phyloP scores from a whole-genome alignment of 371 early-diverging fungal genomes.

The Mortierella sp. region DNA sequence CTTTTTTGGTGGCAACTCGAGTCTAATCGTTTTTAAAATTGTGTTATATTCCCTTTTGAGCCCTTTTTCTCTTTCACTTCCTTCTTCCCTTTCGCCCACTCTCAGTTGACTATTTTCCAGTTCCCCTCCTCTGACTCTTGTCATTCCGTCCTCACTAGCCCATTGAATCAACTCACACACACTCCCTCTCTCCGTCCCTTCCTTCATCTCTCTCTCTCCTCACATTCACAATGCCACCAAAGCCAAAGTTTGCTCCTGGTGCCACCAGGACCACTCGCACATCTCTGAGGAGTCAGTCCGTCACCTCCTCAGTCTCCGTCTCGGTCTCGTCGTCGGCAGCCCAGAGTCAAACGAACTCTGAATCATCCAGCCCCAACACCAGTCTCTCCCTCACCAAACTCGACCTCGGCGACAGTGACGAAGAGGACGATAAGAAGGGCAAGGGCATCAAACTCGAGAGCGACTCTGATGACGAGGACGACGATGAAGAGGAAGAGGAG shows the following conservation, averaged over 20 bases:
- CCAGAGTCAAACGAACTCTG: conserved; percentile 31
- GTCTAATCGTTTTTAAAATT: not conserved
- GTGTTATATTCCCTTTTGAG: not conserved
- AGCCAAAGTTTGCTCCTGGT: conserved; percentile 12
- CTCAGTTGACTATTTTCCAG: conserved; percentile 1
- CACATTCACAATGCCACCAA: conserved; percentile 34
- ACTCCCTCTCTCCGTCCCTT: not conserved
- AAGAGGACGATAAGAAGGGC: not conserved
- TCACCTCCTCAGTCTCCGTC: conserved; percentile 20
- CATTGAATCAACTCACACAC: not conserved
- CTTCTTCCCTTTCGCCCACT: not conserved
- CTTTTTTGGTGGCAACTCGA: conserved; percentile 1
- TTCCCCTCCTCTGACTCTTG: no score
- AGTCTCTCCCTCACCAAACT: conserved; percentile 34
- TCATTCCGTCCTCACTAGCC: not conserved
- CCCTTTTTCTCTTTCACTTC: not conserved
- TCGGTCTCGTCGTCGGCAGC: conserved; percentile 32
- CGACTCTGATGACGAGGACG: conserved; percentile 16
- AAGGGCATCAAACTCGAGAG: not conserved
- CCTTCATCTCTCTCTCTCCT: not conserved
- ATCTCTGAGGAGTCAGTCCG: conserved; percentile 29
- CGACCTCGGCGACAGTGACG: conserved; percentile 29
- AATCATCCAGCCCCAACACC: conserved; percentile 34
- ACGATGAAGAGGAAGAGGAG: conserved; percentile 21
- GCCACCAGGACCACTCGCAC: conserved; percentile 27